Percentiles rank a stretch among this genome's conserved stretches.
Evolutionary conservation across 441 rosid genomes (phyloP).

Genomic region (Pelargonium citronellum): DNA sequence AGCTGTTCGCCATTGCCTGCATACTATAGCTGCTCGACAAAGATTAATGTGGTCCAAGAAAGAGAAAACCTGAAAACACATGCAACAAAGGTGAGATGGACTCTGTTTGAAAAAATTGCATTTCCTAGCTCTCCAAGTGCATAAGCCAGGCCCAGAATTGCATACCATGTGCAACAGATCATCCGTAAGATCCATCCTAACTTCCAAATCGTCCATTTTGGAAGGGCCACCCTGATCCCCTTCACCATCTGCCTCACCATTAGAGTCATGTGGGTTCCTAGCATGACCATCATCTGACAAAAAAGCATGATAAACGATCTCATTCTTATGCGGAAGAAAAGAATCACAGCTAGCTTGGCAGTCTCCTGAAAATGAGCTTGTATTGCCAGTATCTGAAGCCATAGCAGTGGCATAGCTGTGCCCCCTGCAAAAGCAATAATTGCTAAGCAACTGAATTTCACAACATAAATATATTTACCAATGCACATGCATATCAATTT

Average conservation of each 20-base stretch:
- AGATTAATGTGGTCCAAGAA: slow-evolving; percentile 72
- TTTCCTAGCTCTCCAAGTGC: background rate
- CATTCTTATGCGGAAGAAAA: slow-evolving; percentile 35
- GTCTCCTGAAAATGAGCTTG: slow-evolving; percentile 36
- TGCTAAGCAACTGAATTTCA: background rate
- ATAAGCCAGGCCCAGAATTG: slow-evolving; percentile 5
- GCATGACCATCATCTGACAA: slow-evolving; percentile 48
- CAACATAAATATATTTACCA: background rate
- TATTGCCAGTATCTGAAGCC: slow-evolving; percentile 37
- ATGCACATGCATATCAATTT: background rate
- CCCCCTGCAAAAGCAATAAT: slow-evolving; percentile 34
- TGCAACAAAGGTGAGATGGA: slow-evolving; percentile 8
- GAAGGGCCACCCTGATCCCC: slow-evolving; percentile 40
- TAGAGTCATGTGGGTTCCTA: slow-evolving; percentile 32
- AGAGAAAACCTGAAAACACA: slow-evolving; percentile 67
- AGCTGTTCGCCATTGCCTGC: slow-evolving; percentile 94
- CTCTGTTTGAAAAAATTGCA: background rate
- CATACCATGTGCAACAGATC: slow-evolving; percentile 89
- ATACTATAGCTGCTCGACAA: slow-evolving; percentile 81
- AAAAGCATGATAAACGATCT: slow-evolving; percentile 50
- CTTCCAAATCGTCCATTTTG: slow-evolving; percentile 49
- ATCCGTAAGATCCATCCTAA: slow-evolving; percentile 88
- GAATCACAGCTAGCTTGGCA: slow-evolving; percentile 32
- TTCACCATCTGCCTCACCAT: slow-evolving; percentile 43
- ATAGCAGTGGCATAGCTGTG: slow-evolving; percentile 26